A percentile compares a stretch with the other conserved stretches of the same genome.
These are phyloP conservation scores for Cephalotrichum gorgonifer DNA, from an alignment of 2,329 filamentous ascomycete species.

Conservation along the genomic window DNA sequence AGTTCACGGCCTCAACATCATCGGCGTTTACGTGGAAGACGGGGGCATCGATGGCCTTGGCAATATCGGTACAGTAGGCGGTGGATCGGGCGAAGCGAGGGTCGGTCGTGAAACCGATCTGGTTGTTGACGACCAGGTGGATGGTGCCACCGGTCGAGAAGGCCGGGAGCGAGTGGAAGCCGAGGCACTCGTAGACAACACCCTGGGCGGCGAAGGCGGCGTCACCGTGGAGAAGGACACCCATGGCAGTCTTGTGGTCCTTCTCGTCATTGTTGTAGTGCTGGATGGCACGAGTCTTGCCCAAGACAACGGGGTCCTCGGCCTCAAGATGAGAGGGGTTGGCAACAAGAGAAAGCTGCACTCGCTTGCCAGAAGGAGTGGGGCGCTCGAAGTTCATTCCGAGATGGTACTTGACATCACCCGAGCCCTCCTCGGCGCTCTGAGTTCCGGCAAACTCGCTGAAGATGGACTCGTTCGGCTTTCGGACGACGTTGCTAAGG, in stretches of 20 bases:
- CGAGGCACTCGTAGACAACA: conserved; percentile 96
- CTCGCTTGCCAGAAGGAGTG: conserved; percentile 94
- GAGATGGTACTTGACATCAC: conserved; percentile 98
- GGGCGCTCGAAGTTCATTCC: conserved; percentile 99
- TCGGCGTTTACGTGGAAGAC: conserved; percentile 99
- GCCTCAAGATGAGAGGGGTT: conserved; percentile 98
- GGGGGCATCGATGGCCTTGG: conserved; percentile 95
- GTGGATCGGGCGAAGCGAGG: conserved; percentile 95
- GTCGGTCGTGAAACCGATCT: conserved; percentile 99
- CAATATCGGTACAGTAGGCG: conserved; percentile 97
- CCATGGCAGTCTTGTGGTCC: conserved; percentile 83
- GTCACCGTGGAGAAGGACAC: conserved; percentile 91
- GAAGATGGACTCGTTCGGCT: conserved; percentile 99
- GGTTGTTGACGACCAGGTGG: conserved; percentile 97
- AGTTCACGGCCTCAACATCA: conserved; percentile 96
- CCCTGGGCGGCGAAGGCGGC: conserved; percentile 94
- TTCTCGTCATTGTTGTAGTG: conserved; percentile 98
- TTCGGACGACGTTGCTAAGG: conserved; percentile 94
- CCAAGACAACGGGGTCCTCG: conserved; percentile 93
- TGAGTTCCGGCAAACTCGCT: conserved; percentile 88
- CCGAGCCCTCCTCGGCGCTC: conserved; percentile 85
- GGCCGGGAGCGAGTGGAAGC: conserved; percentile 88
- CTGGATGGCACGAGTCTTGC: conserved; percentile 95
- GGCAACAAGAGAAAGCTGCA: conserved; percentile 96
- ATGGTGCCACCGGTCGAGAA: conserved; percentile 97